These are phyloP conservation scores for Bryoerythrophyllum caledonicum DNA, from an alignment of 225 moss, liverwort and hornwort genomes.

Conservation along the genomic window DNA sequence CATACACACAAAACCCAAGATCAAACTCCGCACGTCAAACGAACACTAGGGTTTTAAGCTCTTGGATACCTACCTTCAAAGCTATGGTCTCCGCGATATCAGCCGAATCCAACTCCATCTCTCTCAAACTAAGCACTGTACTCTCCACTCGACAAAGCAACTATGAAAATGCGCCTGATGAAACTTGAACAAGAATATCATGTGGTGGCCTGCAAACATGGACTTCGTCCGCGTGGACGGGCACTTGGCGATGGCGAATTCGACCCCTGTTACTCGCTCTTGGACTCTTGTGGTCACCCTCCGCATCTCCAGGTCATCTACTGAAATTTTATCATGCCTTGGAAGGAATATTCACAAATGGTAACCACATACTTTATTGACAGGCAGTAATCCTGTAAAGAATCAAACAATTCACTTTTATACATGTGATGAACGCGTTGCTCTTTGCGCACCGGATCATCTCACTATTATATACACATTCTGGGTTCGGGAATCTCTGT, in stretches of 20 bases:
- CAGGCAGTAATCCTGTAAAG: slow-evolving; percentile 32
- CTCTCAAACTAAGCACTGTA: not conserved
- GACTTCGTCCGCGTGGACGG: slow-evolving; percentile 9
- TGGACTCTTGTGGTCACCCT: not conserved
- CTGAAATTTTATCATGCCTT: not conserved
- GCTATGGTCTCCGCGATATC: slow-evolving; percentile 38
- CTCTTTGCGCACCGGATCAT: slow-evolving; percentile 5
- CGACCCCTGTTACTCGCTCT: not conserved
- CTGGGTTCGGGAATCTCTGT: not conserved
- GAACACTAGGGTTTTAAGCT: too few relatives aligned
- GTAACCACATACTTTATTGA: slow-evolving; percentile 15
- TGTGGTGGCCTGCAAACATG: not conserved
- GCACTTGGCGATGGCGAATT: not conserved
- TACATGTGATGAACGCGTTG: too few relatives aligned
- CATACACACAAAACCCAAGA: not conserved
- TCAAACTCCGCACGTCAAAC: too few relatives aligned
- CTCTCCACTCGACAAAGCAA: not conserved
- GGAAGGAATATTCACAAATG: not conserved
- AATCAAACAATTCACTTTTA: slow-evolving; percentile 19
- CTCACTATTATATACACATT: too few relatives aligned
- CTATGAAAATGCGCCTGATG: not conserved
- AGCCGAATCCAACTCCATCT: slow-evolving; percentile 32
- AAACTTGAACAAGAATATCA: not conserved
- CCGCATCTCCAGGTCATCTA: not conserved
- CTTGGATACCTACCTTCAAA: slow-evolving; percentile 25